phyloP scores from a whole-genome alignment of 2,329 filamentous ascomycete genomes.

The Aspergillus pseudoviridinutans region DNA sequence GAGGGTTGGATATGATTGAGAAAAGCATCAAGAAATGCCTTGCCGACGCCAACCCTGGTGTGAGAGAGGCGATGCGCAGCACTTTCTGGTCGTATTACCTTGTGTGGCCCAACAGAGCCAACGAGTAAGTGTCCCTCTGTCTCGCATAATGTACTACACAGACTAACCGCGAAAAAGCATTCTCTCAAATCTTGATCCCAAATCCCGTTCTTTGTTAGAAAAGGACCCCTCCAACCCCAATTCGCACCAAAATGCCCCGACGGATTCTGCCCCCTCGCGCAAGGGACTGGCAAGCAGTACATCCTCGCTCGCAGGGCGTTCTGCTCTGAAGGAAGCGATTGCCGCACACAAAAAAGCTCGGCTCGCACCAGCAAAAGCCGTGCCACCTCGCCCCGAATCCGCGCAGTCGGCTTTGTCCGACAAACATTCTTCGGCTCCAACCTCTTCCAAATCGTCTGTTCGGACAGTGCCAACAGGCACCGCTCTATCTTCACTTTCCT shows the following conservation, averaged over 20 bases:
- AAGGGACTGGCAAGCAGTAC: constrained; percentile 16
- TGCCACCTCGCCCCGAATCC: constrained; percentile 53
- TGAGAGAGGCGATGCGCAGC: constrained; percentile 78
- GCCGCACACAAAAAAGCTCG: constrained; percentile 69
- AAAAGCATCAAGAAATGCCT: constrained; percentile 87
- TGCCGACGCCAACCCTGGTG: constrained; percentile 82
- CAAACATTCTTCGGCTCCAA: constrained; percentile 29
- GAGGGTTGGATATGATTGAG: constrained; percentile 76
- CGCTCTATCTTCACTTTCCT: constrained; percentile 47
- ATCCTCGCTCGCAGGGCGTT: constrained; percentile 27
- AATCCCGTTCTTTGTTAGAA: constrained; percentile 73
- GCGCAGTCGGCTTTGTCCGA: constrained; percentile 52
- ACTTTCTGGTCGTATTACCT: constrained; percentile 81
- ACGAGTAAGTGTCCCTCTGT: constrained; percentile 54
- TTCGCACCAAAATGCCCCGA: constrained; percentile 15
- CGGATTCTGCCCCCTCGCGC: constrained; percentile 13
- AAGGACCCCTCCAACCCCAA: constrained; percentile 74
- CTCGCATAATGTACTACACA: constrained; percentile 9
- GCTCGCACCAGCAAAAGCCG: constrained; percentile 32
- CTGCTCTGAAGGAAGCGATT: constrained; percentile 75
- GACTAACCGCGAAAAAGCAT: constrained; percentile 52
- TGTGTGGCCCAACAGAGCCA: constrained; percentile 74
- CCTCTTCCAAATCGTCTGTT: constrained; percentile 28
- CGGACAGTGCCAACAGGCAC: constrained; percentile 35
- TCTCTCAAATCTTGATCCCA: constrained; percentile 71